Evolutionary conservation across 345 rosid genomes (phyloP), one percentile per base, ranked within the genome.

Genomic region (Fremontodendron californicum): DNA sequence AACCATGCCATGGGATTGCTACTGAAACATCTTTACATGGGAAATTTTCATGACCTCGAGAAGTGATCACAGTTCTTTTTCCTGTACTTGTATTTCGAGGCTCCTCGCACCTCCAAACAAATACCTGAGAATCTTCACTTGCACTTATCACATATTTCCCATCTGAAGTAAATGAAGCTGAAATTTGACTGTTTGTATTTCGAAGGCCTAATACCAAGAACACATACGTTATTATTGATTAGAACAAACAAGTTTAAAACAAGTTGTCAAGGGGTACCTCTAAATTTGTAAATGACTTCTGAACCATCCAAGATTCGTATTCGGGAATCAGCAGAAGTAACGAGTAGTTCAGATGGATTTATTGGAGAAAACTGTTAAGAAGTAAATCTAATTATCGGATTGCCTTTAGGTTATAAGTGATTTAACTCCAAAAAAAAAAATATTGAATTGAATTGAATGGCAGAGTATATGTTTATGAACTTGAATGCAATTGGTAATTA

Each of bases 121-220:
- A 96, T 58, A 96, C 98, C 6, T 91, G 89, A 16, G 97, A 89
- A 79, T 96, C 98, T 83, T 96, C 98, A 42, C 98, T 94, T 16
- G 99, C 97, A 31, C 86, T 82, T 0, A 92, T 46, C 16, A 96
- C 84, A 75, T 91, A 84, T 78, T 89, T 94, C 9, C 92, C 98
- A 45, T 92, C 91, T 60, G 74, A 54, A 46, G 92, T 89, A 83
- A 86, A 96, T 2, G 97, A 89, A 74, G 99, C 98, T 45, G 95
- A 75, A 58, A 96, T 96, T 81, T 93, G 99, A 79, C 98, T 91
- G 83, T 87, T 87, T 45, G 88, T 82, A 80, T 96, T 96, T 81
- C 89, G 83, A 71, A 92, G 88, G 21, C 97, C 99, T 96, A 88
- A 61, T 39, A 72, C 18, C 45, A 16, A 39, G 3, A 78, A 43